A percentile compares a stretch with the other conserved stretches of the same genome.
These are phyloP conservation scores for Suillus paluster DNA, from an alignment of 768 basidiomycete genomes.

Conservation along the genomic window DNA sequence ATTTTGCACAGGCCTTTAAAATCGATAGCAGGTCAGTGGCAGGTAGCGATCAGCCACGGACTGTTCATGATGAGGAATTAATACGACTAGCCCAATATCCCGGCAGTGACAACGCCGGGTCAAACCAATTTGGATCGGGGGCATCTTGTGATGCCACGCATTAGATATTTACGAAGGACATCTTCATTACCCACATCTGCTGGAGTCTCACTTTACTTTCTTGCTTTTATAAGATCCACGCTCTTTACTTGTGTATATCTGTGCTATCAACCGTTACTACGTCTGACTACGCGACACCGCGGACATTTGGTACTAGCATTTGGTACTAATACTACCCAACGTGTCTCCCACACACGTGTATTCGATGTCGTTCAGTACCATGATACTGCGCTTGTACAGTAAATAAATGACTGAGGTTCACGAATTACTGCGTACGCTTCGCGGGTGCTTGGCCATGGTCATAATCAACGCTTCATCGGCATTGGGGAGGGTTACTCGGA, in stretches of 20 bases:
- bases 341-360: neutral
- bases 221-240: neutral
- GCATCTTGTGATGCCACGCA: neutral
- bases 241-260: neutral
- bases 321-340: neutral
- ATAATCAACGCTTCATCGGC: no score
- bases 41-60: conserved; percentile 13
- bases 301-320: neutral
- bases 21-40: conserved; percentile 27
- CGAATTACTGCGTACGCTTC: neutral
- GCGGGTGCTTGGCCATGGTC: no score
- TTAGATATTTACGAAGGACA: neutral
- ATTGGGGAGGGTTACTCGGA: no score
- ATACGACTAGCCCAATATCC: conserved; percentile 45
- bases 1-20: conserved; percentile 47
- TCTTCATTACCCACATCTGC: neutral
- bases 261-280: neutral
- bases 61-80: conserved; percentile 39
- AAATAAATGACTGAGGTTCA: neutral
- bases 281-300: neutral
- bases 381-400: neutral
- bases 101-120: conserved; percentile 16
- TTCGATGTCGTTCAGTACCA: neutral
- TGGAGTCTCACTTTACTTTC: neutral
- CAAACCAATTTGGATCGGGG: neutral